phyloP scores from a whole-genome alignment of 192 early-diverging fungal species.

The Helicostylum pulchrum region DNA sequence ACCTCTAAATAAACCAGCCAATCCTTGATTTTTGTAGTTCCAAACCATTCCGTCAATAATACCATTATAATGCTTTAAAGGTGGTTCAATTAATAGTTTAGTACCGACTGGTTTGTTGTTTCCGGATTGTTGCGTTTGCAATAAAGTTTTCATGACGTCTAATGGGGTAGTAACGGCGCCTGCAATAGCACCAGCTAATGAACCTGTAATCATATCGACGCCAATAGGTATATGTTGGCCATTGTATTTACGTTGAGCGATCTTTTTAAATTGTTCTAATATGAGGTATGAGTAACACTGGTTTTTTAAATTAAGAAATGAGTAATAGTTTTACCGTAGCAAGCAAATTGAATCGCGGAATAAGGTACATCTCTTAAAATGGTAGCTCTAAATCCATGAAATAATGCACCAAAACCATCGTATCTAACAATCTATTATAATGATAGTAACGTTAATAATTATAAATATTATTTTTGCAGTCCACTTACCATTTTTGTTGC shows the following conservation, averaged over 20 bases:
- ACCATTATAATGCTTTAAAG: slow-evolving; percentile 48
- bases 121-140: slow-evolving; percentile 50
- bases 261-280: slow-evolving; percentile 55
- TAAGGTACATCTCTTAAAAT: slow-evolving; percentile 56
- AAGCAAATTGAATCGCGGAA: slow-evolving; percentile 58
- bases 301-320: too few relatives aligned
- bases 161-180: slow-evolving; percentile 57
- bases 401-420: slow-evolving; percentile 61
- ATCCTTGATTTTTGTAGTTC: slow-evolving; percentile 54
- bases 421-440: slow-evolving; percentile 47
- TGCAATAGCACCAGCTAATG: slow-evolving; percentile 54
- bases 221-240: slow-evolving; percentile 44
- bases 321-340: slow-evolving; percentile 43
- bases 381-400: slow-evolving; percentile 57
- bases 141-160: slow-evolving; percentile 57
- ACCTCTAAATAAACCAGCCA: slow-evolving; percentile 67
- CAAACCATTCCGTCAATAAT: slow-evolving; percentile 54
- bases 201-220: slow-evolving; percentile 46
- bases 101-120: slow-evolving; percentile 7
- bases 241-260: slow-evolving; percentile 37
- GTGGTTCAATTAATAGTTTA: background rate
- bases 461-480: background rate
- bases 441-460: too few relatives aligned
- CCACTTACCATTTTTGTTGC: slow-evolving; percentile 52
- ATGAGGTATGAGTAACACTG: background rate